phyloP scores from a whole-genome alignment of 83 land plant genomes.

The Picea abies region DNA sequence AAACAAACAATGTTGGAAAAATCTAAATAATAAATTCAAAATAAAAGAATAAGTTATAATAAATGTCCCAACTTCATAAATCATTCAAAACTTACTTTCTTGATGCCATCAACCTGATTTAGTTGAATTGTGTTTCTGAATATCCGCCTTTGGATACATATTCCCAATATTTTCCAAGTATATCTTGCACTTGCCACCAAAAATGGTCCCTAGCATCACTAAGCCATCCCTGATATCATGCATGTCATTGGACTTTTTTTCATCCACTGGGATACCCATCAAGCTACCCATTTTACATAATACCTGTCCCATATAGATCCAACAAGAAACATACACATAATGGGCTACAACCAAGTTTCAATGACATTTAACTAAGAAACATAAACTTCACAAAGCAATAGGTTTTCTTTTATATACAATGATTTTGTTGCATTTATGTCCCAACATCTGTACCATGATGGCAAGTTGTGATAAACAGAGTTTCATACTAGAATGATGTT shows the following conservation, averaged over 20 bases:
- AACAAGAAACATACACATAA: background rate
- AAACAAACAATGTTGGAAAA: no score
- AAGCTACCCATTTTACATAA: constrained; percentile 8
- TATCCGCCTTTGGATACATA: constrained; percentile 30
- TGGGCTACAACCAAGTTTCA: background rate
- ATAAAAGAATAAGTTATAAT: background rate
- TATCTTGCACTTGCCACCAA: constrained; percentile 73
- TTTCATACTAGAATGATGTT: background rate
- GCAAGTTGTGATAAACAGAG: background rate
- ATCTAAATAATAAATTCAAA: background rate
- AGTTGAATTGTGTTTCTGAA: constrained; percentile 82
- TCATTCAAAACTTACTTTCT: constrained; percentile 38
- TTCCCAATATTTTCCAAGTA: constrained; percentile 95
- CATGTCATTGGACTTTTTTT: constrained; percentile 16
- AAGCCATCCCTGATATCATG: constrained; percentile 16
- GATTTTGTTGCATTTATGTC: background rate
- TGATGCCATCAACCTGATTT: constrained; percentile 50
- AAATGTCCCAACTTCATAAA: background rate
- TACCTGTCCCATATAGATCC: background rate
- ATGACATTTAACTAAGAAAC: background rate
- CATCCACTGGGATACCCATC: background rate
- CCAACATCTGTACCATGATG: background rate
- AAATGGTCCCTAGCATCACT: constrained; percentile 36
- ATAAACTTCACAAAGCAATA: no score
- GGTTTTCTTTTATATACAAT: background rate